Conservation (phyloP, 2,329 filamentous ascomycete species). For the Fusarium torulosum region DNA sequence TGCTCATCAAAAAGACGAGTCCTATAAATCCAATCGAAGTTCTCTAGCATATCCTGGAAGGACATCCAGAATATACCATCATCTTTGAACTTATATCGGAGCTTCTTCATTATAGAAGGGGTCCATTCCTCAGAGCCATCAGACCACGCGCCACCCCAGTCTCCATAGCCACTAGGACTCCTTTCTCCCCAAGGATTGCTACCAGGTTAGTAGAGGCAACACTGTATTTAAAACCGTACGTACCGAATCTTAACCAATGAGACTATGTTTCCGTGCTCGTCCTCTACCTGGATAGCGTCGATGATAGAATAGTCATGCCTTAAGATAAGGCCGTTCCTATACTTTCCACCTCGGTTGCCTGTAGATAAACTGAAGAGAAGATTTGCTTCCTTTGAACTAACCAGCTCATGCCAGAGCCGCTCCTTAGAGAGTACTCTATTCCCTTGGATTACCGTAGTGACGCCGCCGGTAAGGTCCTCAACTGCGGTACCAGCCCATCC, state of each 20-base stretch:
- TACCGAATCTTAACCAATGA: neutral
- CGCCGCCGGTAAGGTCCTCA: neutral
- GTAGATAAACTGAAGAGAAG: neutral
- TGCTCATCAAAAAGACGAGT: neutral
- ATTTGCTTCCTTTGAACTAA: neutral
- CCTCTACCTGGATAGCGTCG: neutral
- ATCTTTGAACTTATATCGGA: neutral
- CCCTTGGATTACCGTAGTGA: neutral
- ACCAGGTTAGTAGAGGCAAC: neutral
- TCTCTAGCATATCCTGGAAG: neutral
- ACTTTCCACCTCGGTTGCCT: neutral
- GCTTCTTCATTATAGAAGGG: neutral
- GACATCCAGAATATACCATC: slow-evolving; percentile 1
- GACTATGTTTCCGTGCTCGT: neutral
- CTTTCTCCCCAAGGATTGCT: neutral
- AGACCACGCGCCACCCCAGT: neutral
- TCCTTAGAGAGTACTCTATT: neutral
- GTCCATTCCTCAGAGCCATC: neutral
- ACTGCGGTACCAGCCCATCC: neutral
- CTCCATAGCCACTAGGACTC: neutral
- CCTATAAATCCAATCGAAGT: neutral
- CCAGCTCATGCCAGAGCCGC: neutral
- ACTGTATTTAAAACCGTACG: neutral
- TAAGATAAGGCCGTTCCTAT: neutral
- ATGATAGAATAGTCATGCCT: neutral